These are phyloP conservation scores for Funneliformis mosseae DNA, from an alignment of 192 early-diverging fungal species.

Conservation along the genomic window DNA sequence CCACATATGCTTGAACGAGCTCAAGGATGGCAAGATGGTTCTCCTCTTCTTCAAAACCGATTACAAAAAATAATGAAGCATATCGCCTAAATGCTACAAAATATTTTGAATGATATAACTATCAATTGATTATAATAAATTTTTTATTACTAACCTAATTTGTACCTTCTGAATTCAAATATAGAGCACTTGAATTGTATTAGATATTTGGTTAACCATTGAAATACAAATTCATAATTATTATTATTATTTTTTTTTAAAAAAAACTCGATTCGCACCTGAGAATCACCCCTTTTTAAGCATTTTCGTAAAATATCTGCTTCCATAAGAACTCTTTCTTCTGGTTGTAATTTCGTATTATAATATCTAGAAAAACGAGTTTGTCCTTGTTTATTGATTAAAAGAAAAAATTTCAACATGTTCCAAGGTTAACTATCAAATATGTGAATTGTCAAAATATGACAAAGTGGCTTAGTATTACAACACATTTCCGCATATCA, in stretches of 20 bases:
- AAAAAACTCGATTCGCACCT: slow-evolving; percentile 38
- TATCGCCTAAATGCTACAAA: slow-evolving; percentile 38
- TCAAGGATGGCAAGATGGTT: slow-evolving; percentile 45
- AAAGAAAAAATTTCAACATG: slow-evolving; percentile 42
- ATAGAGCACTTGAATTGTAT: slow-evolving; percentile 29
- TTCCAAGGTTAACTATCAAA: not conserved
- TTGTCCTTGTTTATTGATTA: slow-evolving; percentile 44
- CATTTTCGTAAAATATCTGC: slow-evolving; percentile 35
- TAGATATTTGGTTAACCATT: not conserved
- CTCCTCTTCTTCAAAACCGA: slow-evolving; percentile 42
- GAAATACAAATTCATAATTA: not conserved
- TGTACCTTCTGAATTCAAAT: slow-evolving; percentile 35
- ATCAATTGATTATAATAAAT: not conserved
- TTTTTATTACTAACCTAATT: slow-evolving; percentile 34
- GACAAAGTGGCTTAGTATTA: not conserved
- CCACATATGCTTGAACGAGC: slow-evolving; percentile 40
- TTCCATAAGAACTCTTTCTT: slow-evolving; percentile 38
- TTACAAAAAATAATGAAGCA: slow-evolving; percentile 40
- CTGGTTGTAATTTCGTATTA: not conserved
- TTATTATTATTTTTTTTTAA: too few relatives aligned
- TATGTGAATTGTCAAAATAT: not conserved
- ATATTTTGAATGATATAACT: too few relatives aligned
- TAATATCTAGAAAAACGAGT: slow-evolving; percentile 47
- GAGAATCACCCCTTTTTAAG: slow-evolving; percentile 31
- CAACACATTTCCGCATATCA: not conserved